Conservation (phyloP, 169 alveolate genomes). For the Theileria equi region DNA sequence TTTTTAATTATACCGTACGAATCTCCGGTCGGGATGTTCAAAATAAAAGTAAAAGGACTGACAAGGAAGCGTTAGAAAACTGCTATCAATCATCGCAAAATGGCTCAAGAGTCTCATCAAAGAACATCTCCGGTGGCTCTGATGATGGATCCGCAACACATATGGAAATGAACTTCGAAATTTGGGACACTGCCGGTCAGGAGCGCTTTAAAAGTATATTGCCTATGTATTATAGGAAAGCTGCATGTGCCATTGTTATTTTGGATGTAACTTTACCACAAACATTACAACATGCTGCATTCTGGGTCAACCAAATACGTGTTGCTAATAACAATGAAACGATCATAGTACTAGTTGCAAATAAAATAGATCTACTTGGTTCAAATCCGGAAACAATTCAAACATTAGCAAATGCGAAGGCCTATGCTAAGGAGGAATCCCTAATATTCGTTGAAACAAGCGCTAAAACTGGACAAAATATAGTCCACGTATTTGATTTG, state of each 20-base stretch:
- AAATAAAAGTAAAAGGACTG: constrained; percentile 16
- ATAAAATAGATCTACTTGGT: constrained; percentile 68
- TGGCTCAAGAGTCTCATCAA: not conserved
- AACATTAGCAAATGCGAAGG: constrained; percentile 68
- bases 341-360: constrained; percentile 72
- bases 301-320: constrained; percentile 80
- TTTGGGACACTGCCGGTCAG: constrained; percentile 93
- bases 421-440: constrained; percentile 69
- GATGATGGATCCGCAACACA: not conserved
- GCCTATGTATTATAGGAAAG: constrained; percentile 85
- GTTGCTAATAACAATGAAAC: constrained; percentile 64
- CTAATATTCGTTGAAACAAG: constrained; percentile 74
- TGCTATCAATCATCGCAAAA: not conserved
- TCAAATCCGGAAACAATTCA: constrained; percentile 63
- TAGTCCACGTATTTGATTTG: constrained; percentile 66
- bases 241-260: constrained; percentile 86
- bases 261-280: constrained; percentile 78
- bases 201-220: constrained; percentile 85
- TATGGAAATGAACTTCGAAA: constrained; percentile 76
- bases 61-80: not conserved
- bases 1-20: constrained; percentile 76
- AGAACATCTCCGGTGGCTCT: not conserved
- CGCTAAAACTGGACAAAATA: constrained; percentile 77
- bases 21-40: constrained; percentile 33
- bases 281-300: constrained; percentile 78